Percentiles rank a stretch among this genome's conserved stretches.
These are phyloP conservation scores for Guillardia theta DNA, from an alignment of 78 protist genomes.

Conservation along the genomic window DNA sequence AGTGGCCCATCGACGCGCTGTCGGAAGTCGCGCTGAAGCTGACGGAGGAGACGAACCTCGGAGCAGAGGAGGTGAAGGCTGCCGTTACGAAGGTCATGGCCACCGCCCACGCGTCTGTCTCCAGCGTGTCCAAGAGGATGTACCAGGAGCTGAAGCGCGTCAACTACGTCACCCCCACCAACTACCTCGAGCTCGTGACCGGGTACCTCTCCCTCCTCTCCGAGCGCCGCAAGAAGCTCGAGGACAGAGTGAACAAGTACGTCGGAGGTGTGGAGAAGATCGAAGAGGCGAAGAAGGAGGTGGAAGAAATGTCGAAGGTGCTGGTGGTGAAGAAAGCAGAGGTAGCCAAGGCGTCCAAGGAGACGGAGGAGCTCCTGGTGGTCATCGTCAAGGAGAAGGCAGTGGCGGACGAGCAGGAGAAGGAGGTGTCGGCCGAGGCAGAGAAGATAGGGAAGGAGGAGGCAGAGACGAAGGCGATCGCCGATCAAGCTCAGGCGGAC, in stretches of 20 bases:
- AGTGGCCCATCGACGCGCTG: constrained; percentile 73
- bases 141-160: constrained; percentile 58
- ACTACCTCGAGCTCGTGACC: constrained; percentile 81
- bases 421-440: not conserved
- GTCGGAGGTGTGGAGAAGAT: constrained; percentile 72
- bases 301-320: constrained; percentile 62
- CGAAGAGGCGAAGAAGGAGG: constrained; percentile 68
- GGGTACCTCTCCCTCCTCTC: constrained; percentile 54
- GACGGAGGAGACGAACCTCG: constrained; percentile 34
- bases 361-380: constrained; percentile 72
- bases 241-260: constrained; percentile 54
- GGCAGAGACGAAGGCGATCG: not conserved
- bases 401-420: constrained; percentile 74
- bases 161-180: constrained; percentile 89
- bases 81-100: constrained; percentile 51
- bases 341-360: constrained; percentile 53
- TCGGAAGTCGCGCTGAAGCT: constrained; percentile 37
- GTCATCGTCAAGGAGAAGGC: constrained; percentile 58
- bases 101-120: constrained; percentile 43
- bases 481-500: not conserved
- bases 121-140: constrained; percentile 42
- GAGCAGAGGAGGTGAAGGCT: not conserved
- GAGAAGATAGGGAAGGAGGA: not conserved
- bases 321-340: constrained; percentile 58
- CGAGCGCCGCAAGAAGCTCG: constrained; percentile 50